phyloP scores from a whole-genome alignment of 176 grass and related monocot genomes.

The Panicum miliaceum region DNA sequence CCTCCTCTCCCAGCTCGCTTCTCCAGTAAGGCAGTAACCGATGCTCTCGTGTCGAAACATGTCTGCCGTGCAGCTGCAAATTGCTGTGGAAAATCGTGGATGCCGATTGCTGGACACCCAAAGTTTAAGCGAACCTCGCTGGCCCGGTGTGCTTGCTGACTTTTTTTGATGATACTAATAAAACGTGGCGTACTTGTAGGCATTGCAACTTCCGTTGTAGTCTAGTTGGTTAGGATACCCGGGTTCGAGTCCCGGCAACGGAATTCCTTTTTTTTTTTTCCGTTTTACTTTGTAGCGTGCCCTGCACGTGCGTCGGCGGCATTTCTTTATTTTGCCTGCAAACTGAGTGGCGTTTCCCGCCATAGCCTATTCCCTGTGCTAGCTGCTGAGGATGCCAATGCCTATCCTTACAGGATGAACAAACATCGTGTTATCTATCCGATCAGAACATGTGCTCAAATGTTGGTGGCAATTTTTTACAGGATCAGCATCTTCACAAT shows the following conservation, averaged over 20 bases:
- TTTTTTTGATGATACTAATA: background rate
- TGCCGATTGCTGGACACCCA: too few species aligned
- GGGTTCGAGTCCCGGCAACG: conserved; percentile 79
- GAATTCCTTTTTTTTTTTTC: conserved; percentile 31
- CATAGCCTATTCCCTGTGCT: too few species aligned
- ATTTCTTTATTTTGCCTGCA: background rate
- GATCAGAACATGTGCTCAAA: too few species aligned
- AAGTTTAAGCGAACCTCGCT: background rate
- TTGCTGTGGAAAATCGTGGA: background rate
- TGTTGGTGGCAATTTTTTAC: too few species aligned
- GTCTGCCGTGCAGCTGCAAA: background rate
- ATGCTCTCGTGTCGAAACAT: conserved; percentile 14
- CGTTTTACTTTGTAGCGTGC: background rate
- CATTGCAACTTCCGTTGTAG: conserved; percentile 52
- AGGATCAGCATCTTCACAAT: too few species aligned
- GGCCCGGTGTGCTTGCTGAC: background rate
- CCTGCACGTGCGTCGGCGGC: too few species aligned
- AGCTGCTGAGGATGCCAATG: too few species aligned
- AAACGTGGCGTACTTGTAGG: rapidly evolving
- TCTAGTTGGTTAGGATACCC: conserved; percentile 95
- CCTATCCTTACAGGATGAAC: too few species aligned
- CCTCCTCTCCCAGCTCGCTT: background rate
- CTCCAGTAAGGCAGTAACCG: background rate
- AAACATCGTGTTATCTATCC: too few species aligned
- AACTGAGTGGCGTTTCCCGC: too few species aligned